Conservation (phyloP, 202 grass and related monocot species). For the Setaria viridis region DNA sequence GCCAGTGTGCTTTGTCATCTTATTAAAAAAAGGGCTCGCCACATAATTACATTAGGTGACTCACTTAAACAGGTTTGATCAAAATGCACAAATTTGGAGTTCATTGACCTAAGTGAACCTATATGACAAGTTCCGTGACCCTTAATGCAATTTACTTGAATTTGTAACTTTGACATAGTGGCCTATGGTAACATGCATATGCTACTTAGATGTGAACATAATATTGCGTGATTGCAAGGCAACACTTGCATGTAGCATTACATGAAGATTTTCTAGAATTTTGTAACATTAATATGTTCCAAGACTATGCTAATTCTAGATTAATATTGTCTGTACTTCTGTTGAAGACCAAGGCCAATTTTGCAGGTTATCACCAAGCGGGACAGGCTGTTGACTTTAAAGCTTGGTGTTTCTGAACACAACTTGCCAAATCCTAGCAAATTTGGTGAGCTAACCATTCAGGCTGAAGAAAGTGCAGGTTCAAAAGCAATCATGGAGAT, state of each 20-base stretch:
- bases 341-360: conserved; percentile 38
- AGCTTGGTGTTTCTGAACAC: conserved; percentile 66
- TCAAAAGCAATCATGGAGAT: conserved; percentile 96
- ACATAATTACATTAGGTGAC: not conserved
- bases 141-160: not conserved
- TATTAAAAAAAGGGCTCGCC: too few species aligned
- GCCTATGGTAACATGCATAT: conserved; percentile 22
- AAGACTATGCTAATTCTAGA: conserved; percentile 25
- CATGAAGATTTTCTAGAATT: conserved; percentile 24
- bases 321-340: conserved; percentile 34
- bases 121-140: conserved; percentile 4
- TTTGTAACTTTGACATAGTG: not conserved
- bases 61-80: not conserved
- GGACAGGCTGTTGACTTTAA: conserved; percentile 71
- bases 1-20: not conserved
- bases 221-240: conserved; percentile 18
- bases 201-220: not conserved
- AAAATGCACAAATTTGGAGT: not conserved
- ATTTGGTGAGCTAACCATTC: conserved; percentile 77
- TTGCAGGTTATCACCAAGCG: conserved; percentile 81
- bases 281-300: conserved; percentile 24
- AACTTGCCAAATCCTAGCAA: conserved; percentile 62
- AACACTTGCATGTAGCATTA: conserved; percentile 28
- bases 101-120: not conserved
- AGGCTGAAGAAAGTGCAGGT: conserved; percentile 80